Evolutionary conservation across 129 eudicot species (phyloP).

Genomic region (Tagetes erecta): DNA sequence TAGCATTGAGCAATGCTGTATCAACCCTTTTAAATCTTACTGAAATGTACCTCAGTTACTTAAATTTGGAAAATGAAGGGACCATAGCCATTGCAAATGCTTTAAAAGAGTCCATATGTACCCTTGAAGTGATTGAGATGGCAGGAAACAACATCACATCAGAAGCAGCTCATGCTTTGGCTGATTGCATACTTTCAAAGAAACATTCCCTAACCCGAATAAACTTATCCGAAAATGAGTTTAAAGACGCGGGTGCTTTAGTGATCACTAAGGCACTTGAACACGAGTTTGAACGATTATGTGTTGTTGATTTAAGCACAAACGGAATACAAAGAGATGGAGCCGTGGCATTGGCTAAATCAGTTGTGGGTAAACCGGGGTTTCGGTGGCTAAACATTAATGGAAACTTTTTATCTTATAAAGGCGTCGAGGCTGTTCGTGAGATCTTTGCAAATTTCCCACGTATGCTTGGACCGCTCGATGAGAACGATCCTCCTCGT

Average conservation of each 20-base stretch:
- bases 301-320: conserved; percentile 62
- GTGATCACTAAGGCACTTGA: conserved; percentile 48
- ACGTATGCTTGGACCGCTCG: conserved; percentile 67
- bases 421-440: conserved; percentile 64
- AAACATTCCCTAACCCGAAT: conserved; percentile 42
- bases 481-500: conserved; percentile 65
- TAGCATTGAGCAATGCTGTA: conserved; percentile 51
- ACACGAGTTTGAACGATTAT: conserved; percentile 42
- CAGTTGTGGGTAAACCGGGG: conserved; percentile 48
- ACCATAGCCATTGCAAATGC: conserved; percentile 55
- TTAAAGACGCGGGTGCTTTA: conserved; percentile 63
- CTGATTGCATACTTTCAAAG: conserved; percentile 56
- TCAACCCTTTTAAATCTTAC: conserved; percentile 41
- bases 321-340: conserved; percentile 52
- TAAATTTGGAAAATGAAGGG: conserved; percentile 71
- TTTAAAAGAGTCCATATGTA: conserved; percentile 48
- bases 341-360: conserved; percentile 55
- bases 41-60: conserved; percentile 65
- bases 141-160: conserved; percentile 81
- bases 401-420: conserved; percentile 62
- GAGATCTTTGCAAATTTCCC: conserved; percentile 56
- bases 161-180: conserved; percentile 56
- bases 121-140: conserved; percentile 60
- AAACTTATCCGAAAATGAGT: conserved; percentile 77
- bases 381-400: conserved; percentile 60